A percentile compares a stretch with the other conserved stretches of the same genome.
Evolutionary conservation across 345 rosid genomes (phyloP).

Genomic region (Sonneratia caseolaris): DNA sequence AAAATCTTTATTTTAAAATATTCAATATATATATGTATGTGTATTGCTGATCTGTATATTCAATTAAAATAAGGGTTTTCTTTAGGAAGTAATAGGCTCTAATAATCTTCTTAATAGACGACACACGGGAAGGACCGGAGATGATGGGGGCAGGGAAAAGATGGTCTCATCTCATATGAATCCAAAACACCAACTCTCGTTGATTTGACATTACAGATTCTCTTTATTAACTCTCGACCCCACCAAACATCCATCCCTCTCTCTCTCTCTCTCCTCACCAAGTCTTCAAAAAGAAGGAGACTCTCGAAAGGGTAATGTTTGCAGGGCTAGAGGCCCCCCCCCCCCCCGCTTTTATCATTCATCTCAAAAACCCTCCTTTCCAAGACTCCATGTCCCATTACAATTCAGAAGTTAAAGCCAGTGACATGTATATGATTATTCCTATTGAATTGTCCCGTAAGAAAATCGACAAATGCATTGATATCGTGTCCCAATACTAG

Average conservation of each 20-base stretch:
- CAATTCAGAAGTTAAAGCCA: neutral
- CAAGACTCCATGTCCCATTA: neutral
- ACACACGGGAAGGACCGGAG: neutral
- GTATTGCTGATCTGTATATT: too few species aligned
- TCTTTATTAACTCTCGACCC: constrained; percentile 23
- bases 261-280: neutral
- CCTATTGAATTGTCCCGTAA: neutral
- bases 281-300: neutral
- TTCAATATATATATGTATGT: too few species aligned
- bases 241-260: constrained; percentile 14
- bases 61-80: too few species aligned
- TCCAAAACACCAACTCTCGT: constrained; percentile 55
- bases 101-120: too few species aligned
- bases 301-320: neutral
- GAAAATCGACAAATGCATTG: too few species aligned
- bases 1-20: too few species aligned
- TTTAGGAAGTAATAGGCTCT: neutral
- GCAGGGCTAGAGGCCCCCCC: neutral
- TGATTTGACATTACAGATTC: constrained; percentile 98
- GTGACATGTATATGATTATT: too few species aligned
- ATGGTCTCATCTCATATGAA: constrained; percentile 20
- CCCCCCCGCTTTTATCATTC: neutral
- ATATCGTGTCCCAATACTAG: too few species aligned
- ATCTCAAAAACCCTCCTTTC: neutral
- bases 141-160: too few species aligned